Conservation (phyloP, 345 rosid genomes). For the Rhodamnia rubescens region DNA sequence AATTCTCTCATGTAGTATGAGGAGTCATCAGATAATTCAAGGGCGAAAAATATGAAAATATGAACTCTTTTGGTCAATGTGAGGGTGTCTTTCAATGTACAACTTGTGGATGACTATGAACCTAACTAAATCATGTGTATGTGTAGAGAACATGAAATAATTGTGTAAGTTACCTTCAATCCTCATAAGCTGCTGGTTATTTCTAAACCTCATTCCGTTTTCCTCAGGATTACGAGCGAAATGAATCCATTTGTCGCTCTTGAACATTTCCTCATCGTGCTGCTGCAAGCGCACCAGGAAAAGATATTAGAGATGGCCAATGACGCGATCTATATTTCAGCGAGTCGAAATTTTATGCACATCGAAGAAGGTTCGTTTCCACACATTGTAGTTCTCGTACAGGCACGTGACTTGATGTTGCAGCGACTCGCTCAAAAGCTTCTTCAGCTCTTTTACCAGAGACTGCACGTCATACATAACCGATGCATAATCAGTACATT, state of each 20-base stretch:
- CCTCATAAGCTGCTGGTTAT: constrained; percentile 19
- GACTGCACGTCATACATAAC: constrained; percentile 10
- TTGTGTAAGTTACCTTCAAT: constrained; percentile 36
- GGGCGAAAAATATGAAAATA: too few species aligned
- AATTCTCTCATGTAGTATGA: not conserved
- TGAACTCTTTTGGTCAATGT: not conserved
- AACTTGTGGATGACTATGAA: not conserved
- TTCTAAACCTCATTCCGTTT: constrained; percentile 4
- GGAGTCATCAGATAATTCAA: not conserved
- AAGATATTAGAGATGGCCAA: not conserved
- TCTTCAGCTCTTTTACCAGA: constrained; percentile 33
- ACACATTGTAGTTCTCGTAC: constrained; percentile 31
- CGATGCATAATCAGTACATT: not conserved
- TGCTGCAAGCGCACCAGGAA: constrained; percentile 5
- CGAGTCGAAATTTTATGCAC: not conserved
- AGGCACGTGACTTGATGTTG: constrained; percentile 21
- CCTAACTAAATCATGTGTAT: not conserved
- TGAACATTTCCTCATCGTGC: constrained; percentile 7
- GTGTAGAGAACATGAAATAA: not conserved
- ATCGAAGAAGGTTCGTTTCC: not conserved
- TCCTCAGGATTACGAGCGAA: constrained; percentile 9
- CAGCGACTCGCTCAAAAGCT: constrained; percentile 19
- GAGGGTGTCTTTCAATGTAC: not conserved
- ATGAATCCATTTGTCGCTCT: not conserved
- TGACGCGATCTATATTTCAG: not conserved